Evolutionary conservation across 2,329 filamentous ascomycete species (phyloP).

Genomic region (Beauveria rudraprayagi): DNA sequence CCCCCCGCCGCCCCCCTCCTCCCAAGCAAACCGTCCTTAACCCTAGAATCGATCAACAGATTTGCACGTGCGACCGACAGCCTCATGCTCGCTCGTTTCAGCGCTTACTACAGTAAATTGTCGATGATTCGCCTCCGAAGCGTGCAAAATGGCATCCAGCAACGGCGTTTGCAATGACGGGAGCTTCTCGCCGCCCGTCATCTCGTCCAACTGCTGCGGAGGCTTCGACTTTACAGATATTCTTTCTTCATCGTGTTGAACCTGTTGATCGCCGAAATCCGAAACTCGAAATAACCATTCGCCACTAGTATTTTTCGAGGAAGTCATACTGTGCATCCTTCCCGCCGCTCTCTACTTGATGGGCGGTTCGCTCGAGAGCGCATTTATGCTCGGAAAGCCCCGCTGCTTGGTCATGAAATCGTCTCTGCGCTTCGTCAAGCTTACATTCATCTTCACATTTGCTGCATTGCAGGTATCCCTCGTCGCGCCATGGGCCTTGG

Average conservation of each 20-base stretch:
- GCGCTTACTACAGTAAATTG: not conserved
- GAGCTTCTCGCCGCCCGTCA: not conserved
- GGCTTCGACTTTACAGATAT: slow-evolving; percentile 11
- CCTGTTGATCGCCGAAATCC: not conserved
- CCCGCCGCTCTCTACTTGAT: slow-evolving; percentile 8
- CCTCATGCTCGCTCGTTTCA: not conserved
- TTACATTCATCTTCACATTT: slow-evolving; percentile 6
- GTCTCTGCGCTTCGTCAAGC: slow-evolving; percentile 5
- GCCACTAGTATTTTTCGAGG: not conserved
- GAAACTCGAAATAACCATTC: not conserved
- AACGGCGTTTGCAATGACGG: not conserved
- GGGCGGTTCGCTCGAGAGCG: slow-evolving; percentile 2
- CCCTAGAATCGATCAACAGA: not conserved
- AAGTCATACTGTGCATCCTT: slow-evolving; percentile 7
- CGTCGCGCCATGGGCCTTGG: slow-evolving; percentile 7
- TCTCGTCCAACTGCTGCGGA: slow-evolving; percentile 4
- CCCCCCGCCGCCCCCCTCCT: too few relatives aligned
- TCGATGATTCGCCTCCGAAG: not conserved
- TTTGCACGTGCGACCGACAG: not conserved
- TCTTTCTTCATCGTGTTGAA: not conserved
- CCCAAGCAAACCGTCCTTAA: too few relatives aligned
- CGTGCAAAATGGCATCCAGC: not conserved
- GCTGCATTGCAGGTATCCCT: slow-evolving; percentile 8
- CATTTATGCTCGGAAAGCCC: slow-evolving; percentile 6
- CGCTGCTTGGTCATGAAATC: not conserved